Evolutionary conservation across 495 filamentous ascomycete species (phyloP).

Genomic region (Extremus antarcticus): DNA sequence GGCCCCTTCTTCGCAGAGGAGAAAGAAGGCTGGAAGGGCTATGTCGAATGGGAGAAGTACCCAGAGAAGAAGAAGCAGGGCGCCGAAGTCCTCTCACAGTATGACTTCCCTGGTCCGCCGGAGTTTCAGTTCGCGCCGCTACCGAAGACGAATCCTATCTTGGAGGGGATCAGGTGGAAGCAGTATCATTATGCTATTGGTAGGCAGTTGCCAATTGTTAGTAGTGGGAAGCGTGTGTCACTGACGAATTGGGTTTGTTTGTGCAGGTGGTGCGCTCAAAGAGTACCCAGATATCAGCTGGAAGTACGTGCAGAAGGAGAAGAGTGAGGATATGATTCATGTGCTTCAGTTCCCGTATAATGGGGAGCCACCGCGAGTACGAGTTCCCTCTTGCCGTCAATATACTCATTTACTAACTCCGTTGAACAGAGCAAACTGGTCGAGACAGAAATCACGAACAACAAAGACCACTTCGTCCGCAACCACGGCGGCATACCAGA

Average conservation of each 20-base stretch:
- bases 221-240: too few relatives aligned
- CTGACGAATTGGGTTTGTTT: too few relatives aligned
- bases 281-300: slow-evolving; percentile 45
- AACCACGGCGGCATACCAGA: slow-evolving; percentile 58
- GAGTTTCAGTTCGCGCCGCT: slow-evolving; percentile 51
- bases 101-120: slow-evolving; percentile 35
- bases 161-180: slow-evolving; percentile 54
- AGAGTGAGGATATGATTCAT: slow-evolving; percentile 55
- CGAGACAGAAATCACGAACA: slow-evolving; percentile 45
- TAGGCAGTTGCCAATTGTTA: too few relatives aligned
- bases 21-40: slow-evolving; percentile 22
- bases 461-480: slow-evolving; percentile 51
- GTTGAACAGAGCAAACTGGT: slow-evolving; percentile 28
- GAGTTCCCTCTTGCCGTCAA: not conserved
- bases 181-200: slow-evolving; percentile 53
- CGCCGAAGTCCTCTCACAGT: slow-evolving; percentile 42
- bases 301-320: slow-evolving; percentile 48
- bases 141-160: slow-evolving; percentile 51
- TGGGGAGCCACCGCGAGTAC: slow-evolving; percentile 47
- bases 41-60: slow-evolving; percentile 61
- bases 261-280: slow-evolving; percentile 29
- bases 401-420: too few relatives aligned
- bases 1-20: slow-evolving; percentile 3
- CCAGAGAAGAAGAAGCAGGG: slow-evolving; percentile 52
- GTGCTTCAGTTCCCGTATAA: slow-evolving; percentile 63